Conservation (phyloP, 2,329 filamentous ascomycete species). For the Trichoderma sp. region DNA sequence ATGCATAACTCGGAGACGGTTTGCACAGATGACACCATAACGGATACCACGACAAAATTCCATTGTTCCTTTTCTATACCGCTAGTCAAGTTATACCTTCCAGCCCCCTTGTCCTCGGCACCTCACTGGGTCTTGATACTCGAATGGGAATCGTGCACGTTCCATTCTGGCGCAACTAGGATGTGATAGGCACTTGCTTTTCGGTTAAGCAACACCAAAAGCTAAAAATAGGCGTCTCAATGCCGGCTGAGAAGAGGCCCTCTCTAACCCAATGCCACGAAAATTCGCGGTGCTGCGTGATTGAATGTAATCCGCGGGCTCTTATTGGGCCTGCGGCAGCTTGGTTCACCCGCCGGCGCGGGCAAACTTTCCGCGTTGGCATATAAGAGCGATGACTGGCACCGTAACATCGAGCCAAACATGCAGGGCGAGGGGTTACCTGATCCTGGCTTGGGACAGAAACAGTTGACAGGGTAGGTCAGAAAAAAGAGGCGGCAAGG, state of each 20-base stretch:
- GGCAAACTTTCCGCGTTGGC: slow-evolving; percentile 12
- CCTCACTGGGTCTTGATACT: background rate
- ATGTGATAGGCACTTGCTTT: background rate
- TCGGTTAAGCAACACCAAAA: background rate
- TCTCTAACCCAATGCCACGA: background rate
- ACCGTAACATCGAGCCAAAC: background rate
- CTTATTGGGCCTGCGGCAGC: slow-evolving; percentile 18
- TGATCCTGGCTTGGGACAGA: background rate
- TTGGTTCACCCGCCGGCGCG: slow-evolving; percentile 15
- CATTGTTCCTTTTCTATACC: background rate
- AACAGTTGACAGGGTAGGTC: background rate
- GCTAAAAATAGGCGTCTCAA: slow-evolving; percentile 12
- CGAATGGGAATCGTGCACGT: slow-evolving; percentile 16
- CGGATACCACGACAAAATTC: background rate
- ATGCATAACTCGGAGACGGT: background rate
- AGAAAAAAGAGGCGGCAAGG: background rate
- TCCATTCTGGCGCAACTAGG: background rate
- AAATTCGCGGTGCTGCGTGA: background rate
- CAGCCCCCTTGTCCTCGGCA: background rate
- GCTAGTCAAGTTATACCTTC: background rate
- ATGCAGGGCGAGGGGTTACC: background rate
- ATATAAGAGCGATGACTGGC: background rate
- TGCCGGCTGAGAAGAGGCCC: background rate
- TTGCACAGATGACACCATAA: background rate
- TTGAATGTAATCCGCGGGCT: slow-evolving; percentile 4